Conservation (phyloP, 2,329 filamentous ascomycete species). For the Penicillium corylophilum region DNA sequence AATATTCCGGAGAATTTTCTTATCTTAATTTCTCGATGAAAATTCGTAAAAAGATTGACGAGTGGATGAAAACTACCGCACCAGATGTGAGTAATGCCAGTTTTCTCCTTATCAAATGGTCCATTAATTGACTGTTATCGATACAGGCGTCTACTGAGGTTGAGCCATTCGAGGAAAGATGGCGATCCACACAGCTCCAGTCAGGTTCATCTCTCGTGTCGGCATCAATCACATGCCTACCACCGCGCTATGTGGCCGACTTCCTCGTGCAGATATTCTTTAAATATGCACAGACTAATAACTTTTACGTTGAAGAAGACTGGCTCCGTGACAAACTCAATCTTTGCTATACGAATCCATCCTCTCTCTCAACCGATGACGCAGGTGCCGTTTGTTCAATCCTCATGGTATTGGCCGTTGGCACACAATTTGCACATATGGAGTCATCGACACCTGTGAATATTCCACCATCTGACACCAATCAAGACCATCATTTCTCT, state of each 20-base stretch:
- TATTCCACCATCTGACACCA: conserved; percentile 22
- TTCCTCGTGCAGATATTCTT: conserved; percentile 46
- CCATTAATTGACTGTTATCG: conserved; percentile 6
- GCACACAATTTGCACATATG: conserved; percentile 47
- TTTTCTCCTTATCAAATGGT: background rate
- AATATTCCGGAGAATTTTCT: conserved; percentile 48
- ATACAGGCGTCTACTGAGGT: conserved; percentile 36
- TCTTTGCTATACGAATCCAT: conserved; percentile 38
- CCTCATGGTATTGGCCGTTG: conserved; percentile 45
- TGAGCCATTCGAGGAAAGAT: conserved; percentile 44
- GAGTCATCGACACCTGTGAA: conserved; percentile 40
- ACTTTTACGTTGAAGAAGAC: conserved; percentile 45
- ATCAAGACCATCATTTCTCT: conserved; percentile 41
- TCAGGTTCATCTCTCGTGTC: conserved; percentile 40
- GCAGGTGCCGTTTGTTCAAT: conserved; percentile 43
- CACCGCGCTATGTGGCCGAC: conserved; percentile 45
- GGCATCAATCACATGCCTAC: conserved; percentile 40
- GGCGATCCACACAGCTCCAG: conserved; percentile 44
- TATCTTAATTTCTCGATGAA: conserved; percentile 48
- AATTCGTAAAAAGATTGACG: conserved; percentile 44
- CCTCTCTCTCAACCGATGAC: conserved; percentile 37
- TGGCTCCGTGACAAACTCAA: conserved; percentile 43
- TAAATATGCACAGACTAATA: conserved; percentile 46
- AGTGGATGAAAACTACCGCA: conserved; percentile 41
- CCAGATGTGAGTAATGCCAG: conserved; percentile 31